These are phyloP conservation scores for Hymenotorrendiella dingleyae DNA, from an alignment of 2,329 filamentous ascomycete species.

Conservation along the genomic window DNA sequence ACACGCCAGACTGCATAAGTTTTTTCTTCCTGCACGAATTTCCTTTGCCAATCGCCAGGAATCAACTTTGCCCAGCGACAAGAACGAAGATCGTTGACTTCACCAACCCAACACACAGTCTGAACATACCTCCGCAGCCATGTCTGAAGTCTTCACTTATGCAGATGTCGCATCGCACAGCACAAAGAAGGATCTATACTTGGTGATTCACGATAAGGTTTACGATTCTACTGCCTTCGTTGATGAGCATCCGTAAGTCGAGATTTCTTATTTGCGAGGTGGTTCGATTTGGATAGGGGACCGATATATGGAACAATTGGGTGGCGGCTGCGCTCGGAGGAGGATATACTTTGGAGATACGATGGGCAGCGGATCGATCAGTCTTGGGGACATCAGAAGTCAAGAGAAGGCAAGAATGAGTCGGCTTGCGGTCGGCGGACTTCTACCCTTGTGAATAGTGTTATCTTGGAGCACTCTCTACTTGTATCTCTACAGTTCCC, in stretches of 20 bases:
- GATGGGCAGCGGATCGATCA: background rate
- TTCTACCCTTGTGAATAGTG: background rate
- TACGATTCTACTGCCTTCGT: slow-evolving; percentile 87
- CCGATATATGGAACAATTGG: too few species aligned
- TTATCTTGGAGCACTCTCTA: background rate
- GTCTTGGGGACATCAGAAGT: background rate
- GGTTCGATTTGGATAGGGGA: background rate
- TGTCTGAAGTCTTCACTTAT: slow-evolving; percentile 56
- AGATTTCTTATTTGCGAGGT: slow-evolving; percentile 7
- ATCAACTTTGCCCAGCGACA: too few species aligned
- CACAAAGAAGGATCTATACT: slow-evolving; percentile 87
- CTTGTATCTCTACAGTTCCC: too few species aligned
- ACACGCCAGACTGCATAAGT: too few species aligned
- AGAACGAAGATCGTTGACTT: background rate
- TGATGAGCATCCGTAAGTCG: slow-evolving; percentile 85
- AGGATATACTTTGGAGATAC: background rate
- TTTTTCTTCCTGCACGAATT: too few species aligned
- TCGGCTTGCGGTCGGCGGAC: too few species aligned
- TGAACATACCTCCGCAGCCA: background rate
- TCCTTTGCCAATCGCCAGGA: too few species aligned
- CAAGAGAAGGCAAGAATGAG: too few species aligned
- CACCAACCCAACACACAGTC: background rate
- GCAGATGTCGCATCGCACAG: slow-evolving; percentile 79
- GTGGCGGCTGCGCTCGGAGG: background rate
- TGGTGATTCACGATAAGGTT: slow-evolving; percentile 94